Evolutionary conservation across 2,329 filamentous ascomycete genomes (phyloP), one percentile per base, ranked within the genome.

Genomic region (Alternaria sp.): DNA sequence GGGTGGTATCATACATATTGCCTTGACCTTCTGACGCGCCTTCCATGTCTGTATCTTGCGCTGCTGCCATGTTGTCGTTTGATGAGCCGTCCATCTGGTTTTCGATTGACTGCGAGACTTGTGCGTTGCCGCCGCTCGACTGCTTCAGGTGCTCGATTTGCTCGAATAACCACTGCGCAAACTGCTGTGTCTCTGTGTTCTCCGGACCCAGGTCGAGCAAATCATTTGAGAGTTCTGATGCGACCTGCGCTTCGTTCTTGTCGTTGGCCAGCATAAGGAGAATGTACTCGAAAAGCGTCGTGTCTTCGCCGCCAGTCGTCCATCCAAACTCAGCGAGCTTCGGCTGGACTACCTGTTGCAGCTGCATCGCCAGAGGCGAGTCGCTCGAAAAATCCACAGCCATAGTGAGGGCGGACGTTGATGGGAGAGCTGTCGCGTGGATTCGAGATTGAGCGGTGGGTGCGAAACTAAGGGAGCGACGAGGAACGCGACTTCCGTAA

Each of bases 261-360:
- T 94, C 93, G 81, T 97, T 98, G 64, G 92, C 92, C 32, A 99
- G 87, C 94, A 98, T 97, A 65, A 98, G 88, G 60, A 98, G 91
- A 69, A 99, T 95, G 82, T 98, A 99, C 82, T 99, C 95, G 61
- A 93, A 90, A 61, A 99, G 87, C 38, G 93, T 92, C 25, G 90
- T 90, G 79, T 94, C 93, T 74, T 89, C 87, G 69, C 90, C 90
- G 69, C 90, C 90, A 30, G 91, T 89, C 64, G 89, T 93, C 94
- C 95, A 98, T 73, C 94, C 94, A 68, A 94, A 90, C 81, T 99
- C 94, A 60, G 93, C 88, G 59, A 99, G 85, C 83, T 98, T 98
- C 32, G 92, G 91, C 80, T 95, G 92, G 65, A 98, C 93, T 43
- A 90, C 90, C 71, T 85, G 84, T 77, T 91, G 93, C 56, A 99